These are phyloP conservation scores for Wickerhamomyces mucosus DNA, from an alignment of 805 yeast species.

Conservation along the genomic window DNA sequence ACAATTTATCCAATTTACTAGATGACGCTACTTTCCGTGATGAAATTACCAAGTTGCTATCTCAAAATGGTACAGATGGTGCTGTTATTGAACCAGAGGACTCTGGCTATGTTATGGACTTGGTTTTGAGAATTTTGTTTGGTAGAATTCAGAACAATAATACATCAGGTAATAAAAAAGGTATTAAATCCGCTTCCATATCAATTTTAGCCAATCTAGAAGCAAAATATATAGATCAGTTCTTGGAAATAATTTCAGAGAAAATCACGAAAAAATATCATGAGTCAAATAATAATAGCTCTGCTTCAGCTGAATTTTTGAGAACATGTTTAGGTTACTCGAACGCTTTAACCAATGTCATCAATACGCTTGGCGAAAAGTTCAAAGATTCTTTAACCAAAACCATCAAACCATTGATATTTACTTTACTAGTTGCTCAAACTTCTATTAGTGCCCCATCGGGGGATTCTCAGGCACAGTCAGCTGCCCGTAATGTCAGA, in stretches of 20 bases:
- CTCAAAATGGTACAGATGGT: conserved; percentile 40
- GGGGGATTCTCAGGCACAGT: conserved; percentile 15
- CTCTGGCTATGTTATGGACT: conserved; percentile 50
- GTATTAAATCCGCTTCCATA: conserved; percentile 64
- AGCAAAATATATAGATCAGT: conserved; percentile 42
- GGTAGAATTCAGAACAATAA: conserved; percentile 75
- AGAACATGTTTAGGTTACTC: conserved; percentile 57
- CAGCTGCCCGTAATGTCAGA: conserved; percentile 47
- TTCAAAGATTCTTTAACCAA: conserved; percentile 33
- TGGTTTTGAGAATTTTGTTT: conserved; percentile 67
- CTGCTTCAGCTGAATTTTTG: conserved; percentile 18
- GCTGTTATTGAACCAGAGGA: conserved; percentile 54
- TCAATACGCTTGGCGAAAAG: conserved; percentile 49
- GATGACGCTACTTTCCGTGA: conserved; percentile 84
- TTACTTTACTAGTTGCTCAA: conserved; percentile 44
- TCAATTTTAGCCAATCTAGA: conserved; percentile 50
- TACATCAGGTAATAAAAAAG: conserved; percentile 60
- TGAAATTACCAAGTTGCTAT: conserved; percentile 60
- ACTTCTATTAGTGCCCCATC: conserved; percentile 18
- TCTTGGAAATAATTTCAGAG: conserved; percentile 53
- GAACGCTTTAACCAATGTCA: conserved; percentile 46
- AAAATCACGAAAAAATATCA: conserved; percentile 33
- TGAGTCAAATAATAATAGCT: conserved; percentile 7
- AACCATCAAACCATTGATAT: conserved; percentile 27
- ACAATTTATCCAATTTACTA: conserved; percentile 60